These are phyloP conservation scores for Santalum album DNA, from an alignment of 164 flowering plant genomes.

Conservation along the genomic window DNA sequence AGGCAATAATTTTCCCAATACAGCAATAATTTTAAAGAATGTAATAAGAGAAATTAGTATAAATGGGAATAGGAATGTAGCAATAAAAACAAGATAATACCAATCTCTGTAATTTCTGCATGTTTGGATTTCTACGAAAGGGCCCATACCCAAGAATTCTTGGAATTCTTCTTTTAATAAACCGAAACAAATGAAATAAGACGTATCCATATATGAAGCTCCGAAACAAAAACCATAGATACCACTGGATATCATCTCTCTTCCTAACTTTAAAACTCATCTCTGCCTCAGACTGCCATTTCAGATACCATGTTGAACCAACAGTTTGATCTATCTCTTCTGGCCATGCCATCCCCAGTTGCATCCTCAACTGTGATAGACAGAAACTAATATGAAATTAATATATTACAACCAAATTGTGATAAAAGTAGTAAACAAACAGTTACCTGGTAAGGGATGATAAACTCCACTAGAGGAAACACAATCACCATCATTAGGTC, in stretches of 20 bases:
- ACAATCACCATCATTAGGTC: slow-evolving; percentile 62
- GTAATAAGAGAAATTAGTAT: no score
- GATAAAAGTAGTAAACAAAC: neutral
- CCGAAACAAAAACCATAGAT: slow-evolving; percentile 51
- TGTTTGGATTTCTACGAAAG: slow-evolving; percentile 59
- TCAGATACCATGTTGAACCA: slow-evolving; percentile 75
- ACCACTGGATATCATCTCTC: slow-evolving; percentile 46
- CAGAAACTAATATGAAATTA: no score
- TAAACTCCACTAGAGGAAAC: slow-evolving; percentile 57
- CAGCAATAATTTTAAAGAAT: no score
- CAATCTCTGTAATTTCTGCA: slow-evolving; percentile 55
- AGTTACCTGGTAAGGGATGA: slow-evolving; percentile 65
- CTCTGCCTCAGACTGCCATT: slow-evolving; percentile 83
- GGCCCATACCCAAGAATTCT: slow-evolving; percentile 70
- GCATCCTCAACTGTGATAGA: slow-evolving; percentile 48
- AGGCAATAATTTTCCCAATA: no score
- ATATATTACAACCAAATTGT: no score
- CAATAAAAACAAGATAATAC: slow-evolving; percentile 25
- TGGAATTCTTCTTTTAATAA: slow-evolving; percentile 54
- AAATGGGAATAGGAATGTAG: no score
- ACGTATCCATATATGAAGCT: slow-evolving; percentile 50
- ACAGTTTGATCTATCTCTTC: slow-evolving; percentile 55
- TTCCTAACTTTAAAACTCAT: slow-evolving; percentile 45
- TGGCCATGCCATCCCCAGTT: slow-evolving; percentile 89
- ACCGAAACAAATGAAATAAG: slow-evolving; percentile 41